Base-by-base conservation (phyloP, 2,329 filamentous ascomycete genomes). In the Phaeosphaeriaceae sp. region DNA sequence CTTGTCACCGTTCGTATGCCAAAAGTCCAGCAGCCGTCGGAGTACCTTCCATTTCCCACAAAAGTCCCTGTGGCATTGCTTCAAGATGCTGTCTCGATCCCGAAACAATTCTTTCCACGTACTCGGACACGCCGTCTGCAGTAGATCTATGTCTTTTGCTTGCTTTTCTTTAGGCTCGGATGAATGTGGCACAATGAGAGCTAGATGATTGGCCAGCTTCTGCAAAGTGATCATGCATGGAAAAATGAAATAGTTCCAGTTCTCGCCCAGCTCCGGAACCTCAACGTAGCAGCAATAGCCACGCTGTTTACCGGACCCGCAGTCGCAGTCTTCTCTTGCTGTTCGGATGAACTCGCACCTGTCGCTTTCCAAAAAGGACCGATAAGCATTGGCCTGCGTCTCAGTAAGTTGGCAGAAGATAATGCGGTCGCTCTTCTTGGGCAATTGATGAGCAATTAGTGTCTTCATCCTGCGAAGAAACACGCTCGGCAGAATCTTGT, bases 31-130 rank as follows among this genome's bases (percentile, higher is more conserved):
- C 3, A 99, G 82, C 68, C 92, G 94, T 75, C 89, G 92, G 28
- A 99, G 78, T 0, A 99, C 88, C 72, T 92, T 93, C 95, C 95
- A 99, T 78, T 99, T 99, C 3, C 95, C 95, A 72, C 95, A 99
- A 65, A 94, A 97, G 57, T 96, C 91, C 0, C 92, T 90, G 67
- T 97, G 93, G 1, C 93, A 90, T 52, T 93, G 89, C 67, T 90
- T 91, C 52, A 91, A 79, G 58, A 98, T 90, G 9, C 88, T 92
- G 67, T 97, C 92, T 46, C 92, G 86, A 21, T 90, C 87, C 11
- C 83, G 82, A 72, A 93, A 95, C 0, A 97, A 82, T 21, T 88
- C 81, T 69, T 88, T 82, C 92, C 93, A 97, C 2, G 83, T 81
- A 35, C 90, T 83, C 0, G 95, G 94, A 17, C 94, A 81, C 54